phyloP scores from a whole-genome alignment of 2,329 filamentous ascomycete species.

The Sclerotinia minor region DNA sequence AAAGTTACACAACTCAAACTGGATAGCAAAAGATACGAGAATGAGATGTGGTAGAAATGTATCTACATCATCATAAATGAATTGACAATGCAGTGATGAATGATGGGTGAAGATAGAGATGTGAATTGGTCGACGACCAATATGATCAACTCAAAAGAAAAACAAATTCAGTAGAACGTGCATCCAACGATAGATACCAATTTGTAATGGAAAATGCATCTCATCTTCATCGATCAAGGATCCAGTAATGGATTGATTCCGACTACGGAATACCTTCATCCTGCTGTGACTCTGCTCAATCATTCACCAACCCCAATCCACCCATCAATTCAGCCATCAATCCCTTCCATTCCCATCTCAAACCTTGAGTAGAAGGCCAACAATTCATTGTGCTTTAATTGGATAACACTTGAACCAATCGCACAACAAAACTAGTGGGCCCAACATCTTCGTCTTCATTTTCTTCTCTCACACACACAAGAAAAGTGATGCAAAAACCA shows the following conservation, averaged over 20 bases:
- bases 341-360: neutral
- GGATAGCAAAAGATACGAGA: constrained; percentile 1
- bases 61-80: neutral
- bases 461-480: neutral
- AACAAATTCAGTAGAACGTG: constrained; percentile 5
- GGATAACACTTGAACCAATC: constrained; percentile 21
- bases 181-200: neutral
- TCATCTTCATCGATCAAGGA: constrained; percentile 2
- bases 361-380: constrained; percentile 12
- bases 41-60: neutral
- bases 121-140: neutral
- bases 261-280: constrained; percentile 19
- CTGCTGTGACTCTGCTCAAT: neutral
- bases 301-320: neutral
- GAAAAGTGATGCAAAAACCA: neutral
- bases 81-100: neutral
- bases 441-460: neutral
- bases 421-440: neutral
- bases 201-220: constrained; percentile 18
- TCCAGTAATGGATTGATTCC: constrained; percentile 8
- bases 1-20: constrained; percentile 6
- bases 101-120: neutral
- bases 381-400: constrained; percentile 3
- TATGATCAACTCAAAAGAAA: constrained; percentile 5
- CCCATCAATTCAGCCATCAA: neutral